A percentile compares a stretch with the other conserved stretches of the same genome.
Conservation (phyloP, 1,139 yeast genomes). For the Petasospora fabianii region DNA sequence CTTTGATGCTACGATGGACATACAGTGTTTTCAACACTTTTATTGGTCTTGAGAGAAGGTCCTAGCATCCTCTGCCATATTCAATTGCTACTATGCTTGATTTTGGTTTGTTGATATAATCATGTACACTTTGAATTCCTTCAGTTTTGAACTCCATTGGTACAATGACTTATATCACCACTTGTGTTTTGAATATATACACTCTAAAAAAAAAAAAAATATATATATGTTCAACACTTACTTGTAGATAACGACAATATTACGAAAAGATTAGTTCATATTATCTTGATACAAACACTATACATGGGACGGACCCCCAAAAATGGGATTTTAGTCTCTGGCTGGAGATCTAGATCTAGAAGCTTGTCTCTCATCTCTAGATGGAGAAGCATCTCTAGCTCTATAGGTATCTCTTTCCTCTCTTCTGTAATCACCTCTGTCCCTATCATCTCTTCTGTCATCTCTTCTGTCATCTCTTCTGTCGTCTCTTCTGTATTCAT, state of each 20-base stretch:
- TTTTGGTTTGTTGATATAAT: neutral
- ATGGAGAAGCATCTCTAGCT: constrained; percentile 12
- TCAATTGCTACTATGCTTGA: too few relatives aligned
- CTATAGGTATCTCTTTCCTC: constrained; percentile 15
- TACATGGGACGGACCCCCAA: too few relatives aligned
- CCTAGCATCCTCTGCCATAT: neutral
- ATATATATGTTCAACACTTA: too few relatives aligned
- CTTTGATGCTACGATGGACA: neutral
- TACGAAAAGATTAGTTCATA: too few relatives aligned
- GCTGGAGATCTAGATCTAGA: constrained; percentile 18
- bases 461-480: constrained; percentile 24
- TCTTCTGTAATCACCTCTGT: constrained; percentile 21
- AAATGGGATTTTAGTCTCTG: constrained; percentile 10
- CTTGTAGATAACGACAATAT: too few relatives aligned
- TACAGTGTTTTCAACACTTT: neutral
- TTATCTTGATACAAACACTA: too few relatives aligned
- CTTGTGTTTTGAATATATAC: too few relatives aligned
- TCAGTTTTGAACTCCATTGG: too few relatives aligned
- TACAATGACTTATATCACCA: too few relatives aligned
- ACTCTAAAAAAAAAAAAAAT: too few relatives aligned
- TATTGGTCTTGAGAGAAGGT: neutral
- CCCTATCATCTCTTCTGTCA: constrained; percentile 27
- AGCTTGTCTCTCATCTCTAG: constrained; percentile 15
- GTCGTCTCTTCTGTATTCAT: constrained; percentile 20
- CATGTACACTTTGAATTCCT: neutral